These are phyloP conservation scores for Adansonia rubrostipa DNA, from an alignment of 441 rosid genomes.

Conservation along the genomic window DNA sequence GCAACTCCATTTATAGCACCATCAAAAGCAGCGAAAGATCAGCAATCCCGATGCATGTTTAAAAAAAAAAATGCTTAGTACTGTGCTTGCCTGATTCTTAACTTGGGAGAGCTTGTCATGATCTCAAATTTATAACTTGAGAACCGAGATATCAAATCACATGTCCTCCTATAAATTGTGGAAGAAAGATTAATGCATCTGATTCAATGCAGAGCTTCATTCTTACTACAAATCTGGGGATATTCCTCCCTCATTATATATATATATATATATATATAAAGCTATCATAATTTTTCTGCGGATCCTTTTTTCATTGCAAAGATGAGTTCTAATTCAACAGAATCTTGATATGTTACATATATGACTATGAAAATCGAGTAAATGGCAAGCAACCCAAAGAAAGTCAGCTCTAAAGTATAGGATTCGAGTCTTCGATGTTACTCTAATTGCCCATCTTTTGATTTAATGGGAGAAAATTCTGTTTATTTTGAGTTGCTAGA, in stretches of 20 bases:
- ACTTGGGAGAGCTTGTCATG: background rate
- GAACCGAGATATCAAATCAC: background rate
- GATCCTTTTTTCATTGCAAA: background rate
- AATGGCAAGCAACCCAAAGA: background rate
- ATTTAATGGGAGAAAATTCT: background rate
- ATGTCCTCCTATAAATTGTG: background rate
- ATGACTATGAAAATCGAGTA: background rate
- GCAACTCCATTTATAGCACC: background rate
- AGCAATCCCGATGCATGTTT: background rate
- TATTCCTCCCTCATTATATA: too few relatives aligned
- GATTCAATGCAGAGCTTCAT: background rate
- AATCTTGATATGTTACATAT: background rate
- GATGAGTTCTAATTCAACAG: background rate
- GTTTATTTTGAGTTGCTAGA: background rate
- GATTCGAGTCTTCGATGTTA: background rate
- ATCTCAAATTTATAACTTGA: background rate
- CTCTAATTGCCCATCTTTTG: background rate
- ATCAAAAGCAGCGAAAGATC: background rate
- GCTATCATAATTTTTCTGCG: too few relatives aligned
- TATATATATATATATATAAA: too few relatives aligned
- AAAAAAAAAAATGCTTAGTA: too few relatives aligned
- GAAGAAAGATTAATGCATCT: background rate
- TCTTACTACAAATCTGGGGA: background rate
- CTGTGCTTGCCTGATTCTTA: background rate
- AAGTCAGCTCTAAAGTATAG: background rate